phyloP scores from a whole-genome alignment of 179 eudicot genomes.

The Beta corolliflora region DNA sequence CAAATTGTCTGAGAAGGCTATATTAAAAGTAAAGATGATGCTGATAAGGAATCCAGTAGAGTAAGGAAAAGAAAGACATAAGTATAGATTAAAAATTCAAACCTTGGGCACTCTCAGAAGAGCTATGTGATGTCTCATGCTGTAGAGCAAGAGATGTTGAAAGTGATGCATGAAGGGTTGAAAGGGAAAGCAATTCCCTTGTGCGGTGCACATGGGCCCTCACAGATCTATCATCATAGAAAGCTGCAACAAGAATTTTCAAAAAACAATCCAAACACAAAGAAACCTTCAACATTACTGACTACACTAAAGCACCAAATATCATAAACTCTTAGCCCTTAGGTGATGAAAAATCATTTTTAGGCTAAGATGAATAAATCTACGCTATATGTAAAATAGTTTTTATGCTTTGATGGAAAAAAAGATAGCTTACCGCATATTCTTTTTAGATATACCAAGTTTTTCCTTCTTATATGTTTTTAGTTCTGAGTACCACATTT shows the following conservation, averaged over 20 bases:
- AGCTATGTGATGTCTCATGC: constrained; percentile 59
- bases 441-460: no score
- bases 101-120: constrained; percentile 71
- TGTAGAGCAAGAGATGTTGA: constrained; percentile 90
- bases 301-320: not conserved
- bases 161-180: constrained; percentile 77
- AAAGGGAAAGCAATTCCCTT: constrained; percentile 88
- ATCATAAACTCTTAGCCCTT: not conserved
- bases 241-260: constrained; percentile 53
- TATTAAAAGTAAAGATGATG: not conserved
- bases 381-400: no score
- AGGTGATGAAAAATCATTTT: not conserved
- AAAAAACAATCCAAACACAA: constrained; percentile 21
- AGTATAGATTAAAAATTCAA: constrained; percentile 15
- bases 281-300: not conserved
- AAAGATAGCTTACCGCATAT: no score
- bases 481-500: no score
- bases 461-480: no score
- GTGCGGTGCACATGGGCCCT: constrained; percentile 96
- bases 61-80: not conserved
- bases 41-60: not conserved
- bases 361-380: not conserved
- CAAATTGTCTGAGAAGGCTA: not conserved
- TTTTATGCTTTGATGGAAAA: no score
- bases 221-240: constrained; percentile 91